Conservation (phyloP, 2,329 filamentous ascomycete genomes). For the Pestalotiopsis sp. region DNA sequence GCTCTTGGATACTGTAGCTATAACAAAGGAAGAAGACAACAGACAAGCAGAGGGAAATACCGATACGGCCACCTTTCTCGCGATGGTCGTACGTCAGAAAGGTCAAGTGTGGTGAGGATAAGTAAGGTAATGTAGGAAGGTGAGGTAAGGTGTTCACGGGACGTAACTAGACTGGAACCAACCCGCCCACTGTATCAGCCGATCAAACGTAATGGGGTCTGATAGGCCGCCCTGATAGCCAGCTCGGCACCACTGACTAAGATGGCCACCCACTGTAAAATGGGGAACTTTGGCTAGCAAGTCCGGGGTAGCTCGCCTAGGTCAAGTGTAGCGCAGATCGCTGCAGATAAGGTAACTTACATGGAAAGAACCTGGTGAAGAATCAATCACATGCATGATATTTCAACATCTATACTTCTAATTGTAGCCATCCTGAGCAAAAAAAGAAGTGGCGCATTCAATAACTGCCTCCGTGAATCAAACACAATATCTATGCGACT, state of each 20-base stretch:
- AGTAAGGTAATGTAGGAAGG: neutral
- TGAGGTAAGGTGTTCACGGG: conserved; percentile 3
- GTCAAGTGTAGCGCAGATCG: neutral
- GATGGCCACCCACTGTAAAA: neutral
- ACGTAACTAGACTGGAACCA: neutral
- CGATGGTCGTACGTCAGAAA: neutral
- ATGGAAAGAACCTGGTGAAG: neutral
- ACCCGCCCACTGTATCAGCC: neutral
- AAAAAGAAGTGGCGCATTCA: too few species aligned
- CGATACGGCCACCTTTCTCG: neutral
- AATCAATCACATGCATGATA: neutral
- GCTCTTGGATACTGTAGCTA: neutral
- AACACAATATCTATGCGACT: too few species aligned
- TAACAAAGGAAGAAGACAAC: neutral
- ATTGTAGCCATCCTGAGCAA: neutral
- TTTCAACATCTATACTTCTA: neutral
- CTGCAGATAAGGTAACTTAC: neutral
- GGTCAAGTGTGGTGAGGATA: neutral
- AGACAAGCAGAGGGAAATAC: neutral
- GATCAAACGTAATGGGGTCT: conserved; percentile 4
- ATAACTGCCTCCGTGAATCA: too few species aligned
- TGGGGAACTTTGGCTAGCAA: conserved; percentile 3
- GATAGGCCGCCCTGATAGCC: conserved; percentile 2
- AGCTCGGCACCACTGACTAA: neutral
- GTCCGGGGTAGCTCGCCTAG: conserved; percentile 5